A percentile compares a stretch with the other conserved stretches of the same genome.
Evolutionary conservation across 345 rosid genomes (phyloP).

Genomic region (Orychophragmus violaceus): DNA sequence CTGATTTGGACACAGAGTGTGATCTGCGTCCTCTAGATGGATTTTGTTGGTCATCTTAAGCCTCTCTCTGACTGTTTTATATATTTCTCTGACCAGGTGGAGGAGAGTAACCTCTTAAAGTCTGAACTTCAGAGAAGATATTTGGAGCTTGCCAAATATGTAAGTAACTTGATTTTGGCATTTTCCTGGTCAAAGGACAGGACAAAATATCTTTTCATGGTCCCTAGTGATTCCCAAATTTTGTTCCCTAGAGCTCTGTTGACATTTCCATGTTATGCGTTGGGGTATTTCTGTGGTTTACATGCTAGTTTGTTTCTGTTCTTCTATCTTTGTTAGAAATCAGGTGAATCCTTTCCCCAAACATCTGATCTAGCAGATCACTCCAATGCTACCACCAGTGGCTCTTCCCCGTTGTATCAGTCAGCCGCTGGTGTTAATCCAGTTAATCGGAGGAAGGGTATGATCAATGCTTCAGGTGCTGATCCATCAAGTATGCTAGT

Average conservation of each 20-base stretch:
- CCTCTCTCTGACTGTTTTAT: no score
- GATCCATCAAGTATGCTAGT: conserved; percentile 36
- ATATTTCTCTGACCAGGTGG: conserved; percentile 41
- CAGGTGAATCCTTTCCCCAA: conserved; percentile 34
- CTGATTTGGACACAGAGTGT: no score
- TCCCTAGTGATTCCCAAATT: conserved; percentile 3
- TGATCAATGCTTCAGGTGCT: conserved; percentile 23
- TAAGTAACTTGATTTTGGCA: conserved; percentile 26
- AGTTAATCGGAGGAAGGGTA: conserved; percentile 29
- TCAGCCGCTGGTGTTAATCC: no score
- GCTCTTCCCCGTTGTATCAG: no score
- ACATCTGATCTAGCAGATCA: conserved; percentile 35
- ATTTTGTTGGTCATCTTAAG: not conserved
- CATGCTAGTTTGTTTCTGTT: conserved; percentile 7
- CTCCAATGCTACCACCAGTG: conserved; percentile 31
- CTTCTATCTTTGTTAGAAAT: conserved; percentile 28
- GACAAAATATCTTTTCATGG: not conserved
- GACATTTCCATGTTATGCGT: no score
- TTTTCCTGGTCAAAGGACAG: not conserved
- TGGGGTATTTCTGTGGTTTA: no score
- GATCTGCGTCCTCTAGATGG: no score
- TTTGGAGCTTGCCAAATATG: conserved; percentile 58
- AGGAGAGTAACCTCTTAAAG: conserved; percentile 70
- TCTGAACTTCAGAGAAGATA: conserved; percentile 57
- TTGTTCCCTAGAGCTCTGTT: no score